Evolutionary conservation across 768 basidiomycete genomes (phyloP).

Genomic region (Suillus cothurnatus): DNA sequence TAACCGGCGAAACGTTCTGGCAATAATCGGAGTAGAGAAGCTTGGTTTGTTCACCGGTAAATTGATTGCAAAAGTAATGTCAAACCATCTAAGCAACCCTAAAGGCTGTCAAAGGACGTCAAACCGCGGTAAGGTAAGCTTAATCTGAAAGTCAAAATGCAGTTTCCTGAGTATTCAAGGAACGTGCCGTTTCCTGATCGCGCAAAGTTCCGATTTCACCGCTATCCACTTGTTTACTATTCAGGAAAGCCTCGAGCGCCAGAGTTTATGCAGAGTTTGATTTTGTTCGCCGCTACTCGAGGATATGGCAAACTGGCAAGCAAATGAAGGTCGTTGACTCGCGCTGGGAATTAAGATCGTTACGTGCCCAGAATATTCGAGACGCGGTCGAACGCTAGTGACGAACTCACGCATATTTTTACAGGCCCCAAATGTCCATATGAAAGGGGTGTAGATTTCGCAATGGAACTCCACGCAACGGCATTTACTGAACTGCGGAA

Average conservation of each 20-base stretch:
- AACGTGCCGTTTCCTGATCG: not conserved
- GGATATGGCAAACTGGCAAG: not conserved
- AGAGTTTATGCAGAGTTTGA: no score
- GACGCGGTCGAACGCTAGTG: not conserved
- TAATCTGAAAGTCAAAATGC: not conserved
- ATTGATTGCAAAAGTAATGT: slow-evolving; percentile 7
- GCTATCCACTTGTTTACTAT: not conserved
- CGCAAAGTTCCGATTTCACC: not conserved
- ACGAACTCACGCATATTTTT: slow-evolving; percentile 1
- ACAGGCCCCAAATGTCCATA: not conserved
- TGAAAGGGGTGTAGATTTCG: slow-evolving; percentile 1
- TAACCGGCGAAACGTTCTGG: not conserved
- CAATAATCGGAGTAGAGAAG: not conserved
- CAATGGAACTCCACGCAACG: slow-evolving; percentile 1
- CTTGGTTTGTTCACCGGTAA: not conserved
- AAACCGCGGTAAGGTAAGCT: slow-evolving; percentile 3
- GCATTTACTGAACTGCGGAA: slow-evolving; percentile 1
- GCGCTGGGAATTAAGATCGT: not conserved
- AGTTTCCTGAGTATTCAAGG: not conserved
- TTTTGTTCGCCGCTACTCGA: not conserved
- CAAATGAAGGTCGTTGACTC: not conserved
- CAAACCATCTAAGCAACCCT: not conserved
- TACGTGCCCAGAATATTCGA: not conserved
- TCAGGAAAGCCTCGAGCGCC: not conserved
- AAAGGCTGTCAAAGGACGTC: slow-evolving; percentile 1